Evolutionary conservation across 805 yeast species (phyloP).

Genomic region (Suhomyces sp.): DNA sequence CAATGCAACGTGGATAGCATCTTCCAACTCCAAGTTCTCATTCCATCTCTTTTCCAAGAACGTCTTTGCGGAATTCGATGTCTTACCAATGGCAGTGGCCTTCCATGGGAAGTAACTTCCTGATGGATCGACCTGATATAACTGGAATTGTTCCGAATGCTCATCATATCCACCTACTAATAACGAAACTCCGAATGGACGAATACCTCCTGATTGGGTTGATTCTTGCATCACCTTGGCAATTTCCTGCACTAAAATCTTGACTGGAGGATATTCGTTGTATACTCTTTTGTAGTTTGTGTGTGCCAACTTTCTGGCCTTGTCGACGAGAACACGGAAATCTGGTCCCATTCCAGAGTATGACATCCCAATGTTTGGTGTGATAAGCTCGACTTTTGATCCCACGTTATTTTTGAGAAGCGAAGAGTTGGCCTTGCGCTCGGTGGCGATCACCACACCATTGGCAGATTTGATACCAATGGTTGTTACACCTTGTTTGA

Average conservation of each 20-base stretch:
- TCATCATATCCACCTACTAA: slow-evolving; percentile 94
- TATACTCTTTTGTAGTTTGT: slow-evolving; percentile 89
- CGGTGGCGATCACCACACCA: slow-evolving; percentile 96
- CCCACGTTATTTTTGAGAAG: slow-evolving; percentile 73
- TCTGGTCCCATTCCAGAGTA: slow-evolving; percentile 99
- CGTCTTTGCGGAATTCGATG: slow-evolving; percentile 94
- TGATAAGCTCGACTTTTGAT: slow-evolving; percentile 75
- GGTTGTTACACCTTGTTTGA: slow-evolving; percentile 96
- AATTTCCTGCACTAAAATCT: slow-evolving; percentile 87
- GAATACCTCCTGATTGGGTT: slow-evolving; percentile 97
- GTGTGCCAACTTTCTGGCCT: slow-evolving; percentile 90
- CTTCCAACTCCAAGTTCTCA: slow-evolving; percentile 94
- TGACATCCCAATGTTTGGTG: slow-evolving; percentile 96
- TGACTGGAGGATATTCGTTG: slow-evolving; percentile 96
- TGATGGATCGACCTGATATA: slow-evolving; percentile 97
- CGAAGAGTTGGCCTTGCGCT: slow-evolving; percentile 80
- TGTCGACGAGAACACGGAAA: slow-evolving; percentile 89
- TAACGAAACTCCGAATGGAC: slow-evolving; percentile 97
- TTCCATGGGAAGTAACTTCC: slow-evolving; percentile 99
- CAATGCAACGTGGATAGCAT: slow-evolving; percentile 94
- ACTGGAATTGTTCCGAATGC: slow-evolving; percentile 61
- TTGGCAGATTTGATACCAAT: slow-evolving; percentile 91
- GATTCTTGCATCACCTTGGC: slow-evolving; percentile 98
- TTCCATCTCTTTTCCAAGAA: slow-evolving; percentile 98
- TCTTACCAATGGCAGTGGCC: slow-evolving; percentile 98